Conservation (phyloP, 2,329 filamentous ascomycete species). For the Davidsoniella eucalypti region DNA sequence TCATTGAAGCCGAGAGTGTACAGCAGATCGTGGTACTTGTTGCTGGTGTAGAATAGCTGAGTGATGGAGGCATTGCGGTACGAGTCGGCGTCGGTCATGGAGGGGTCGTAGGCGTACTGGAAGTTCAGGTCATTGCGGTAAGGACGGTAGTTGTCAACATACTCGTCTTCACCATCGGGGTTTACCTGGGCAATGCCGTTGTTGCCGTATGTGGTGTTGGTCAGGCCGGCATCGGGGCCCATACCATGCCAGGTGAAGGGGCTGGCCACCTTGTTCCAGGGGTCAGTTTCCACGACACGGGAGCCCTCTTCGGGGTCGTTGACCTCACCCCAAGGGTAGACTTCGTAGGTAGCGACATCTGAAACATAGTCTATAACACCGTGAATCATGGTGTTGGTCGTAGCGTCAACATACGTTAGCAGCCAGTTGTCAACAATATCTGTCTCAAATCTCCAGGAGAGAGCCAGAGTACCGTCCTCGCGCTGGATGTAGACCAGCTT, state of each 20-base stretch:
- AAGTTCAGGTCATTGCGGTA: conserved; percentile 27
- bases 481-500: conserved; percentile 38
- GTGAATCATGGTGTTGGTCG: conserved; percentile 28
- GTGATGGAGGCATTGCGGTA: conserved; percentile 39
- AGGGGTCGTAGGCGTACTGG: conserved; percentile 26
- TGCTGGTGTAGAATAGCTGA: conserved; percentile 44
- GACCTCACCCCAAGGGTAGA: conserved; percentile 35
- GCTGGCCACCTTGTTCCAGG: conserved; percentile 29
- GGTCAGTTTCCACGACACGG: conserved; percentile 30
- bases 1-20: conserved; percentile 42
- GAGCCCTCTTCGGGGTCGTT: conserved; percentile 37
- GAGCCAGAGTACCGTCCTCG: conserved; percentile 27
- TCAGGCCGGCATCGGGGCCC: conserved; percentile 24
- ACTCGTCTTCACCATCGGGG: conserved; percentile 25
- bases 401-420: conserved; percentile 39
- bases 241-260: conserved; percentile 37
- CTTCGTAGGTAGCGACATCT: conserved; percentile 34
- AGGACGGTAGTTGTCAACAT: conserved; percentile 29
- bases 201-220: conserved; percentile 39
- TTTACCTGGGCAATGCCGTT: conserved; percentile 40
- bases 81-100: conserved; percentile 19
- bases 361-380: conserved; percentile 41
- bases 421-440: conserved; percentile 41
- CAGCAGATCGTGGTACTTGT: conserved; percentile 42
- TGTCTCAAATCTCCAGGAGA: conserved; percentile 43